A percentile compares a stretch with the other conserved stretches of the same genome.
Evolutionary conservation across 495 filamentous ascomycete genomes (phyloP).

Genomic region (Friedmanniomyces endolithicus): DNA sequence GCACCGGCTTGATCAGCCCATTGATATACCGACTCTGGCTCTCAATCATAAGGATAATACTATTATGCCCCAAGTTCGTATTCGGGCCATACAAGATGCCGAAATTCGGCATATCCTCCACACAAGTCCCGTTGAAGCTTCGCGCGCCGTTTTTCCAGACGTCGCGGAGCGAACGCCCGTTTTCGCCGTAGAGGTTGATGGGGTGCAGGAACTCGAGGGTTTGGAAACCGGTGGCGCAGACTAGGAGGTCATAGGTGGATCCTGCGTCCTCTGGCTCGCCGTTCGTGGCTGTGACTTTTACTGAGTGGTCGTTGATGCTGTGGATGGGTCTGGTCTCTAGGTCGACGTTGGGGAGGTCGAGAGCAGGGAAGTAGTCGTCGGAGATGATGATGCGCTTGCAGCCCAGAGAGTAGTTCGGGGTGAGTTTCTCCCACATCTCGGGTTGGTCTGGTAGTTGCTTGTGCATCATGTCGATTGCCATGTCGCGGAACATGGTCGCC

Average conservation of each 20-base stretch:
- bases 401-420: conserved; percentile 39
- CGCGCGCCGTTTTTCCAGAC: conserved; percentile 38
- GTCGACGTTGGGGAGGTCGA: conserved; percentile 34
- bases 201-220: conserved; percentile 44
- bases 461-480: conserved; percentile 27
- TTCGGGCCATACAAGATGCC: conserved; percentile 39
- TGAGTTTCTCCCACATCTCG: conserved; percentile 38
- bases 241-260: conserved; percentile 40
- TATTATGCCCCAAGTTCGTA: conserved; percentile 39
- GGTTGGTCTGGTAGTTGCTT: conserved; percentile 29
- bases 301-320: conserved; percentile 33
- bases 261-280: conserved; percentile 12
- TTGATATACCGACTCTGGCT: conserved; percentile 43
- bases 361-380: conserved; percentile 43
- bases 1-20: conserved; percentile 33
- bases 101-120: conserved; percentile 44
- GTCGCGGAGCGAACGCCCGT: conserved; percentile 34
- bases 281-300: conserved; percentile 32
- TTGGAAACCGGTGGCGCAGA: conserved; percentile 45
- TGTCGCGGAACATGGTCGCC: conserved; percentile 27
- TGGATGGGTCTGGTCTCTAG: conserved; percentile 39
- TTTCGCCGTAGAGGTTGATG: conserved; percentile 38
- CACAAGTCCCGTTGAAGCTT: conserved; percentile 38
- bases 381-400: conserved; percentile 46
- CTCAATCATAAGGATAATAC: conserved; percentile 50